Evolutionary conservation across 140 eudicot species (phyloP).

Genomic region (Anethum foeniculum): DNA sequence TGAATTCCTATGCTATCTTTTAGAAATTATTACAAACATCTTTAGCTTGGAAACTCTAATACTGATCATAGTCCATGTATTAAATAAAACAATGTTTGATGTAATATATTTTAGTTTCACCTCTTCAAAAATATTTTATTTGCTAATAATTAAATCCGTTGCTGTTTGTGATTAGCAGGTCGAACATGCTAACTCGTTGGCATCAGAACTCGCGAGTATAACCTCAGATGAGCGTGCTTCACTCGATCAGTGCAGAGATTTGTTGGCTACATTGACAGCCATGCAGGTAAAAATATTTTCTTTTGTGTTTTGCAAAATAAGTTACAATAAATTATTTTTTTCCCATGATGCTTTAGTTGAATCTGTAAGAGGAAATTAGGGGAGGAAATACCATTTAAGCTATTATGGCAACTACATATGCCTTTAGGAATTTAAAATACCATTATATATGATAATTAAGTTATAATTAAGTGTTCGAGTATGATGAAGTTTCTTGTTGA

Average conservation of each 20-base stretch:
- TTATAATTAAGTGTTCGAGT: not conserved
- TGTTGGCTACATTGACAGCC: slow-evolving; percentile 42
- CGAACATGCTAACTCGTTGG: slow-evolving; percentile 49
- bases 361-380: not conserved
- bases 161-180: slow-evolving; percentile 30
- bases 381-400: not conserved
- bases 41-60: not conserved
- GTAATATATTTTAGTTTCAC: not conserved
- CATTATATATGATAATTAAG: not conserved
- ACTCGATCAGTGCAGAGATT: slow-evolving; percentile 59
- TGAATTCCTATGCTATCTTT: not conserved
- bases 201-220: slow-evolving; percentile 46
- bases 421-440: not conserved
- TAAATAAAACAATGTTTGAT: not conserved
- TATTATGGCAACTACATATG: not conserved
- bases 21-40: not conserved
- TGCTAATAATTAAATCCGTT: not conserved
- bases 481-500: not conserved
- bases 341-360: not conserved
- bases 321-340: not conserved
- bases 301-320: not conserved
- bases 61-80: not conserved
- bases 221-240: slow-evolving; percentile 39
- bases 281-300: slow-evolving; percentile 39
- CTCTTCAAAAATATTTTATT: not conserved